Evolutionary conservation across 2,329 filamentous ascomycete species (phyloP), one percentile per base, ranked within the genome.

Genomic region (Neoscytalidium dimidiatum): DNA sequence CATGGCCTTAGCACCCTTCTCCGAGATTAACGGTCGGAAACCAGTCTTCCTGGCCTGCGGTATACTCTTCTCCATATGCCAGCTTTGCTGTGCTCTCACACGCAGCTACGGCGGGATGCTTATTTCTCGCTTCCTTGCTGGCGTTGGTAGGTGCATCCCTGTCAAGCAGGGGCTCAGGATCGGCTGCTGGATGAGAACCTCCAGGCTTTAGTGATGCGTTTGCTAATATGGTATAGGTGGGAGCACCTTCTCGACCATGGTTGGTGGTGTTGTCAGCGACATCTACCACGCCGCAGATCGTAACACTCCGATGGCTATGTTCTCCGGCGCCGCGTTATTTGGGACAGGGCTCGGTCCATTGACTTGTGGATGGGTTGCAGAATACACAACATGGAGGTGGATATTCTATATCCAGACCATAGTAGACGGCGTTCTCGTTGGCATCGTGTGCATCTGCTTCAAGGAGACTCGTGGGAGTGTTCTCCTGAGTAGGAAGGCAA

Each of bases 221-320:
- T 44, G 56, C 56, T 60, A 17, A 60, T 41, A 8, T 33, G 13
- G n/a, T 23, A 2, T 43, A 64, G 91, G 91, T 6, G 89, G 87
- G 5, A 92, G 89, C 56, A 88, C 85, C 0, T 96, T 96, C 73
- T 92, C 90, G 49, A 95, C 92, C 23, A 94, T 97, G 84, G 90
- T 96, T 0, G 94, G 94, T n/a, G 94, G 94, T 3, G 91, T 97
- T 3, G 90, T 97, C 44, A 90, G 90, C 58, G 94, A 97, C 72
- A 86, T 97, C 66, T 97, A 93, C 79, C 86, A 89, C 53, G 87
- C 91, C 9, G 81, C 91, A 66, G 88, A 91, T 49, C 84, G 94
- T 35, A 97, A 97, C 71, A 92, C 90, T 0, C 91, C 94, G 0
- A 97, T 97, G 94, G 90, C 92, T 0, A 74, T 96, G 0, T 97